phyloP scores from a whole-genome alignment of 208 protist species.

The Perkinsela sp. region DNA sequence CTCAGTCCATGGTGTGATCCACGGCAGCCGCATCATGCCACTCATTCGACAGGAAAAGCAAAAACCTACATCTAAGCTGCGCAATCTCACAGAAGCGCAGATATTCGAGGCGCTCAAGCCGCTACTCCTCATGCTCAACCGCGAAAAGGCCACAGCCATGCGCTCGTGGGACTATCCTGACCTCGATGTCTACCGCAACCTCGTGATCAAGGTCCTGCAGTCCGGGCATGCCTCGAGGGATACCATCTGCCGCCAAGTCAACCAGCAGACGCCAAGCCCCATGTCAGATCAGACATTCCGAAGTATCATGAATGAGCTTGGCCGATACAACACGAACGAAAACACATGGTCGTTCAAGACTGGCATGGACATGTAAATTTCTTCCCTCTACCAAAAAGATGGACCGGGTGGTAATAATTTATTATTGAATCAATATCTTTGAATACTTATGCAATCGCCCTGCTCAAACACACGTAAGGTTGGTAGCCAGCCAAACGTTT shows the following conservation, averaged over 20 bases:
- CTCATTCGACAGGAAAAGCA: not conserved
- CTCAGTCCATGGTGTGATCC: not conserved
- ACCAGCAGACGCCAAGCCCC: not conserved
- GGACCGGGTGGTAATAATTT: not conserved
- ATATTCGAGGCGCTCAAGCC: not conserved
- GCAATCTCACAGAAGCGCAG: not conserved
- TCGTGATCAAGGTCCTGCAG: not conserved
- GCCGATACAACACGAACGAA: not conserved
- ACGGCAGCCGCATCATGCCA: not conserved
- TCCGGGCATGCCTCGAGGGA: not conserved
- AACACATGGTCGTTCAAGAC: not conserved
- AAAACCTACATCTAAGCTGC: not conserved
- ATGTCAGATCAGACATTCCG: not conserved
- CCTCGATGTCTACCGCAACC: not conserved
- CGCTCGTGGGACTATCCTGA: not conserved
- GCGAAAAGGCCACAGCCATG: not conserved
- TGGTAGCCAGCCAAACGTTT: not conserved
- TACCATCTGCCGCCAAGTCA: not conserved
- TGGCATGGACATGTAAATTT: not conserved
- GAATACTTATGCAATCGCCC: not conserved
- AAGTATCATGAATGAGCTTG: constrained; percentile 1
- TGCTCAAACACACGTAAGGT: not conserved
- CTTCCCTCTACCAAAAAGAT: too few species aligned
- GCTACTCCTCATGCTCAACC: not conserved
- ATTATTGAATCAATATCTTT: not conserved